Base-by-base conservation (phyloP, 2,329 filamentous ascomycete genomes). In the Paracoccidioides brasiliensis region DNA sequence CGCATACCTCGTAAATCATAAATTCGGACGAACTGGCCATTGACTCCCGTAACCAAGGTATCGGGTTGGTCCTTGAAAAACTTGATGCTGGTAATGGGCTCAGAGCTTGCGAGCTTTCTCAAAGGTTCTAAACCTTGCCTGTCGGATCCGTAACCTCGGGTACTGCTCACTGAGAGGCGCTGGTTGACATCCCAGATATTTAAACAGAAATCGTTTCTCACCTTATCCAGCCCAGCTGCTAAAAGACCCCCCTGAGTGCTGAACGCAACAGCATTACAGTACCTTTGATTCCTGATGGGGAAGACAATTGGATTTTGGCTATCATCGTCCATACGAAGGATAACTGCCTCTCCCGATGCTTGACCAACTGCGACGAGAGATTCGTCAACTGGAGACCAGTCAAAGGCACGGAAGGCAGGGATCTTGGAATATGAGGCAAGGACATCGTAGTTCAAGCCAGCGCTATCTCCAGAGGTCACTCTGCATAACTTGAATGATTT, bases 231-330 rank as follows among this genome's bases (percentile, higher is more conserved):
- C 2, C 80, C 82, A 3, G 80, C 79, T 2, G 82, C 82, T 49
- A 85, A 70, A 55, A 80, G 72, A 35, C 79, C 78, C 59, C 79
- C 78, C 59, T 74, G 70, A 40, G 73, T 70, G 61, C 76, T 82
- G 63, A 84, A 80, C 2, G 81, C 78, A 54, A 84, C 79, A 2
- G 81, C 80, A 66, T 84, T 84, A 66, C 81, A 84, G 59, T 80
- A 80, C 41, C 82, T 74, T 65, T 83, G 81, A 58, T 81, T 80
- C 60, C 80, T 77, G 58, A 83, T 78, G 30, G 79, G 78, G 58
- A 82, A 83, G 0, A 78, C 72, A 46, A 75, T 64, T 5, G 71
- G 69, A 48, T 67, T 68, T 62, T 71, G 78, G 59, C 65, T 69
- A 48, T 76, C 73, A 41, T 77, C 73, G 59, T 79, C 75, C 53